Conservation (phyloP, 148 eudicot genomes). For the Agrostemma githago region DNA sequence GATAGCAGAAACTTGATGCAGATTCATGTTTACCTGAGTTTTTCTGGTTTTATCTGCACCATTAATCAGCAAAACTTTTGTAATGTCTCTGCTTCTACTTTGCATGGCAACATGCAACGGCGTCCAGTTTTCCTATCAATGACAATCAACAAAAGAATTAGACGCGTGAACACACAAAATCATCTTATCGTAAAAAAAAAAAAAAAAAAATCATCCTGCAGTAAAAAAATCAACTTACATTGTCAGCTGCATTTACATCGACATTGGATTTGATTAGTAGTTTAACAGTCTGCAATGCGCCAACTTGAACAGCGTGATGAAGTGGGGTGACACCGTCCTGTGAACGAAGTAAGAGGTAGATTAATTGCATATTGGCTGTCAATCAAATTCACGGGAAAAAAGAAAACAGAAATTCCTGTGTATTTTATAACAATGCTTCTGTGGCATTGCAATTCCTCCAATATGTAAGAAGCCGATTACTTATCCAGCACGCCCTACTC, state of each 20-base stretch:
- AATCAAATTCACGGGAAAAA: too few relatives aligned
- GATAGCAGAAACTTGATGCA: slow-evolving; percentile 3
- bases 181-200: slow-evolving; percentile 1
- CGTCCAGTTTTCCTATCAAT: slow-evolving; percentile 85
- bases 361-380: not conserved
- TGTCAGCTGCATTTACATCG: slow-evolving; percentile 67
- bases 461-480: too few relatives aligned
- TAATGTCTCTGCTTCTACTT: slow-evolving; percentile 78
- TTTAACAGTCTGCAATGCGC: slow-evolving; percentile 93
- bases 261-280: slow-evolving; percentile 69
- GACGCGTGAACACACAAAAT: not conserved
- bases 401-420: too few relatives aligned
- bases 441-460: too few relatives aligned
- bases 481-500: too few relatives aligned
- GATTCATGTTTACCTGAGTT: slow-evolving; percentile 52
- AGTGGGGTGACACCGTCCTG: slow-evolving; percentile 89
- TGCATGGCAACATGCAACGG: slow-evolving; percentile 93
- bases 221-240: slow-evolving; percentile 48
- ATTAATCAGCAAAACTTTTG: slow-evolving; percentile 66
- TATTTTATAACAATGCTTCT: too few relatives aligned
- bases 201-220: too few relatives aligned
- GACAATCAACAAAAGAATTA: slow-evolving; percentile 6
- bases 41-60: slow-evolving; percentile 78
- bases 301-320: slow-evolving; percentile 95
- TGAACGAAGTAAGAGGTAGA: slow-evolving; percentile 12